Evolutionary conservation across 2,329 filamentous ascomycete genomes (phyloP).

Genomic region (Ophiobolus disseminans): DNA sequence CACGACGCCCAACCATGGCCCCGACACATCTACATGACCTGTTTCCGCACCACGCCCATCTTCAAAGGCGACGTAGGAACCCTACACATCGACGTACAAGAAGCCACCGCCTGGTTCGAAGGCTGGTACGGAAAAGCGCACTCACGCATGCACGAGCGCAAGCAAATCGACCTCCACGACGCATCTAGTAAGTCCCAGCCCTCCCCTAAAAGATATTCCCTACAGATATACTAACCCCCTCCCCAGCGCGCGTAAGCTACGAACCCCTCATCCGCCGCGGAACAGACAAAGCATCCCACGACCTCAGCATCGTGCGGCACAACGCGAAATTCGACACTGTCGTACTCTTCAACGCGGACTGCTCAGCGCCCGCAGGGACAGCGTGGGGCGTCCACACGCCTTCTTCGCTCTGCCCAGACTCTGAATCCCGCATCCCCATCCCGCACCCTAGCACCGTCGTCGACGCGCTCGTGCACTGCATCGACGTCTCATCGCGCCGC

Average conservation of each 20-base stretch:
- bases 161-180: constrained; percentile 2
- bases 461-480: constrained; percentile 13
- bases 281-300: not conserved
- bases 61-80: not conserved
- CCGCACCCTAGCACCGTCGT: constrained; percentile 3
- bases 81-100: constrained; percentile 5
- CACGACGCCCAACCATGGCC: constrained; percentile 2
- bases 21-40: constrained; percentile 6
- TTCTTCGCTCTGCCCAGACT: too few relatives aligned
- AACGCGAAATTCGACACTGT: not conserved
- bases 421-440: too few relatives aligned
- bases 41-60: not conserved
- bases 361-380: too few relatives aligned
- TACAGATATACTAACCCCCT: too few relatives aligned
- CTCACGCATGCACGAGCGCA: not conserved
- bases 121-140: not conserved
- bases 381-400: too few relatives aligned
- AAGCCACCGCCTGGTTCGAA: constrained; percentile 4
- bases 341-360: not conserved
- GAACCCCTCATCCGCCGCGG: too few relatives aligned
- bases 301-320: not conserved
- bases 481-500: constrained; percentile 8
- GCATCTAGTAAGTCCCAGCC: not conserved
- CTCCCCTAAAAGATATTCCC: too few relatives aligned
- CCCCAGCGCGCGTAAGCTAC: too few relatives aligned